phyloP scores from a whole-genome alignment of 2,329 filamentous ascomycete genomes.

The Colletotrichum liaoningense region DNA sequence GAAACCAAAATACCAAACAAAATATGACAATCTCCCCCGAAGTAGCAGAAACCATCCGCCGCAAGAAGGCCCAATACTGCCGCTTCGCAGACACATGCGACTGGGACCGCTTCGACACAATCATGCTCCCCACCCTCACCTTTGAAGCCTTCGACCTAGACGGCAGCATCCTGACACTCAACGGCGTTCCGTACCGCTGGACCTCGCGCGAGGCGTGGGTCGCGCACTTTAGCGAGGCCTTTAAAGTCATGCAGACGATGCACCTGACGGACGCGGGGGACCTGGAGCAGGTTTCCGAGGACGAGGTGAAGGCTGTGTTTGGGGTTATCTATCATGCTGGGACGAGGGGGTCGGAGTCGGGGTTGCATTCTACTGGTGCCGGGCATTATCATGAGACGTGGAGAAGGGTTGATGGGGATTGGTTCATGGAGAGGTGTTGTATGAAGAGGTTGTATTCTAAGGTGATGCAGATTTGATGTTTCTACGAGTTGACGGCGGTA shows the following conservation, averaged over 20 bases:
- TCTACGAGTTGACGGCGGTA: neutral
- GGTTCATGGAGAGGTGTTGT: constrained; percentile 22
- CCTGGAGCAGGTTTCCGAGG: constrained; percentile 24
- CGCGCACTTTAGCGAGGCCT: constrained; percentile 10
- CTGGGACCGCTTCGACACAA: constrained; percentile 23
- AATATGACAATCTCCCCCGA: constrained; percentile 2
- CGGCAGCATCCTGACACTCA: neutral
- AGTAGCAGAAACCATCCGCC: constrained; percentile 31
- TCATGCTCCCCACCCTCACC: constrained; percentile 30
- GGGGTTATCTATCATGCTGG: constrained; percentile 15
- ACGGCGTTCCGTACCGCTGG: constrained; percentile 4
- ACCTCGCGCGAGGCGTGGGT: constrained; percentile 20
- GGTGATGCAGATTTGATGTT: neutral
- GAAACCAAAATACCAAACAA: too few species aligned
- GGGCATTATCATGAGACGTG: constrained; percentile 36
- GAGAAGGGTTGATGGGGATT: constrained; percentile 26
- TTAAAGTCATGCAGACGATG: neutral
- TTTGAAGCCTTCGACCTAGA: constrained; percentile 12
- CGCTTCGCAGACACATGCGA: constrained; percentile 31
- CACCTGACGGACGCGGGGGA: constrained; percentile 21
- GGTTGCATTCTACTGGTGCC: constrained; percentile 3
- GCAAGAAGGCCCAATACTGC: constrained; percentile 36
- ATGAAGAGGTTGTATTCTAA: constrained; percentile 34
- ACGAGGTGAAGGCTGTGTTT: constrained; percentile 35
- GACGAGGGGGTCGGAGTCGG: constrained; percentile 1